Evolutionary conservation across 805 yeast species (phyloP).

Genomic region (Priceomyces castillae): DNA sequence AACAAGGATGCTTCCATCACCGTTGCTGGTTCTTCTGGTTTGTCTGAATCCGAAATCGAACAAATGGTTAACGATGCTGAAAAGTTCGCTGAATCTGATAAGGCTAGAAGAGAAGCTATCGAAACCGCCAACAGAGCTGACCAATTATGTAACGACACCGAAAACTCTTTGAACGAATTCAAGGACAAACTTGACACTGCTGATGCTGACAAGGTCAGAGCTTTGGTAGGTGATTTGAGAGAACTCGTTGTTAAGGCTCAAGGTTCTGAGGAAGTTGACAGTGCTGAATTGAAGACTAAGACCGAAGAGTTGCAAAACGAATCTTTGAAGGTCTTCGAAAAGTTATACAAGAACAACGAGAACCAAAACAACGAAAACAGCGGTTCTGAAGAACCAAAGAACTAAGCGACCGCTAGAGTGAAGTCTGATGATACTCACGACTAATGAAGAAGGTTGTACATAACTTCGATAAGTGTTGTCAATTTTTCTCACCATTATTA

Average conservation of each 20-base stretch:
- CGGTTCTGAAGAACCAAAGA: constrained; percentile 25
- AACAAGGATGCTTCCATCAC: constrained; percentile 94
- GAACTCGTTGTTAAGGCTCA: constrained; percentile 65
- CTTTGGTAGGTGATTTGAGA: constrained; percentile 57
- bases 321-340: constrained; percentile 74
- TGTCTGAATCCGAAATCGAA: constrained; percentile 86
- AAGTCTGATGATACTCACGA: neutral
- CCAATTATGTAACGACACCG: constrained; percentile 59
- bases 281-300: constrained; percentile 64
- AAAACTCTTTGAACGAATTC: constrained; percentile 46
- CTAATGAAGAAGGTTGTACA: constrained; percentile 1
- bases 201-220: constrained; percentile 46
- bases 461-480: neutral
- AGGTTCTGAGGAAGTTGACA: constrained; percentile 59
- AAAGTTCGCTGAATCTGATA: constrained; percentile 82
- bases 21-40: constrained; percentile 93
- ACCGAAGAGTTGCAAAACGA: constrained; percentile 74
- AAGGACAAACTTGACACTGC: constrained; percentile 46
- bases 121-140: constrained; percentile 85
- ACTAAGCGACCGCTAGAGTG: constrained; percentile 14
- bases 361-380: constrained; percentile 12
- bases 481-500: constrained; percentile 1
- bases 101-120: constrained; percentile 78
- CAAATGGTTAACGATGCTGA: constrained; percentile 90
- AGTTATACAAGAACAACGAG: constrained; percentile 43